Percentiles rank a stretch among this genome's conserved stretches.
Conservation (phyloP, 805 yeast genomes). For the Nakazawaea ernobii region DNA sequence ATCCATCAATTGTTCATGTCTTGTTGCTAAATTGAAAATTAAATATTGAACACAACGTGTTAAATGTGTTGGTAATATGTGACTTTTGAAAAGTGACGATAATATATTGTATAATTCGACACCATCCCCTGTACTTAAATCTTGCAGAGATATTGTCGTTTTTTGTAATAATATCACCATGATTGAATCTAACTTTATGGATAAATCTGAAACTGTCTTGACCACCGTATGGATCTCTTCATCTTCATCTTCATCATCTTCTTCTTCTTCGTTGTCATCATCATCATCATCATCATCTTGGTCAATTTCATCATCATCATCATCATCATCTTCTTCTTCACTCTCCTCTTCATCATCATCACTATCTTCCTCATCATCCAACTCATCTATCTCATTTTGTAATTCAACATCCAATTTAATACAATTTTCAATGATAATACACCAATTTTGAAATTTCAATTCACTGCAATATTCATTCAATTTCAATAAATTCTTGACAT, state of each 20-base stretch:
- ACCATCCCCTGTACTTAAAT: slow-evolving; percentile 56
- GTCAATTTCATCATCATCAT: slow-evolving; percentile 17
- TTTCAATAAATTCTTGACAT: slow-evolving; percentile 56
- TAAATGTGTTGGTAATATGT: slow-evolving; percentile 85
- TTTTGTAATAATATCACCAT: slow-evolving; percentile 50
- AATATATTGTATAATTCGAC: slow-evolving; percentile 66
- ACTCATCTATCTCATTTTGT: slow-evolving; percentile 81
- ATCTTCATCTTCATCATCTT: slow-evolving; percentile 22
- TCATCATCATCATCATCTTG: slow-evolving; percentile 20
- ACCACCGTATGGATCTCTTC: slow-evolving; percentile 41
- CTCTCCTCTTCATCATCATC: slow-evolving; percentile 32
- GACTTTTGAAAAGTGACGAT: slow-evolving; percentile 71
- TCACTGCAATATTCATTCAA: slow-evolving; percentile 71
- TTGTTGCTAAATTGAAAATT: slow-evolving; percentile 75
- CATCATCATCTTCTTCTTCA: slow-evolving; percentile 25
- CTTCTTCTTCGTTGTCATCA: slow-evolving; percentile 23
- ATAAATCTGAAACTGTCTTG: slow-evolving; percentile 44
- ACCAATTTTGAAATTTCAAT: slow-evolving; percentile 71
- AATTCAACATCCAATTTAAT: slow-evolving; percentile 89
- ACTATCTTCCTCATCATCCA: slow-evolving; percentile 66
- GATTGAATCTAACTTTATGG: slow-evolving; percentile 68
- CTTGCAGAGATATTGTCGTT: slow-evolving; percentile 47
- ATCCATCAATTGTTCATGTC: slow-evolving; percentile 76
- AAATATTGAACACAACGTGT: slow-evolving; percentile 85
- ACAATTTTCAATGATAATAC: slow-evolving; percentile 67